Evolutionary conservation across 1,284 basidiomycete genomes (phyloP).

Genomic region (Inonotus hispidus): DNA sequence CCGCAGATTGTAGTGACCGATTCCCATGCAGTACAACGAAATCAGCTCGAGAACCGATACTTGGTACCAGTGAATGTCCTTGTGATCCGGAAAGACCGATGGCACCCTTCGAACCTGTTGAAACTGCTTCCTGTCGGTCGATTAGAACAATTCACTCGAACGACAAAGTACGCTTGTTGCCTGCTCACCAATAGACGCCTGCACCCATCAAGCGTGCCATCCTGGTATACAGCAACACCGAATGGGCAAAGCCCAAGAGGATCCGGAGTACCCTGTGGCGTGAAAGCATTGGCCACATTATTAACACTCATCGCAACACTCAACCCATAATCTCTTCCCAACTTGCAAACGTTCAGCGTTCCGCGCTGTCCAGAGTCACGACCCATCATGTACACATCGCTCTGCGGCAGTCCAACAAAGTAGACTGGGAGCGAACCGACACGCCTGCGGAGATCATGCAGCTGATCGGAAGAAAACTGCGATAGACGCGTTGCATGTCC

Average conservation of each 20-base stretch:
- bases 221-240: constrained; percentile 55
- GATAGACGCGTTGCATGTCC: constrained; percentile 58
- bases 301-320: constrained; percentile 54
- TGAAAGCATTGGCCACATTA: constrained; percentile 63
- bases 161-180: constrained; percentile 4
- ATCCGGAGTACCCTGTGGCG: constrained; percentile 57
- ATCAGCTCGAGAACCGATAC: constrained; percentile 42
- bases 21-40: constrained; percentile 55
- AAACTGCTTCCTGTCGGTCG: constrained; percentile 38
- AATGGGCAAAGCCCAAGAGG: constrained; percentile 53
- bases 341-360: constrained; percentile 46
- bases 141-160: not conserved
- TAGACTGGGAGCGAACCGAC: constrained; percentile 38
- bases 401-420: constrained; percentile 55
- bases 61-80: constrained; percentile 31
- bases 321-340: constrained; percentile 34
- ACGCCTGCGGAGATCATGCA: constrained; percentile 27
- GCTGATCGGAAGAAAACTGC: constrained; percentile 42
- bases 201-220: constrained; percentile 43
- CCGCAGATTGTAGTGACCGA: constrained; percentile 38
- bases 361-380: constrained; percentile 38
- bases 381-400: constrained; percentile 64
- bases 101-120: constrained; percentile 40
- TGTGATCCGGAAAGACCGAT: constrained; percentile 32
- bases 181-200: constrained; percentile 40